These are phyloP conservation scores for Geosmithia putterillii DNA, from an alignment of 2,329 filamentous ascomycete species.

Conservation along the genomic window DNA sequence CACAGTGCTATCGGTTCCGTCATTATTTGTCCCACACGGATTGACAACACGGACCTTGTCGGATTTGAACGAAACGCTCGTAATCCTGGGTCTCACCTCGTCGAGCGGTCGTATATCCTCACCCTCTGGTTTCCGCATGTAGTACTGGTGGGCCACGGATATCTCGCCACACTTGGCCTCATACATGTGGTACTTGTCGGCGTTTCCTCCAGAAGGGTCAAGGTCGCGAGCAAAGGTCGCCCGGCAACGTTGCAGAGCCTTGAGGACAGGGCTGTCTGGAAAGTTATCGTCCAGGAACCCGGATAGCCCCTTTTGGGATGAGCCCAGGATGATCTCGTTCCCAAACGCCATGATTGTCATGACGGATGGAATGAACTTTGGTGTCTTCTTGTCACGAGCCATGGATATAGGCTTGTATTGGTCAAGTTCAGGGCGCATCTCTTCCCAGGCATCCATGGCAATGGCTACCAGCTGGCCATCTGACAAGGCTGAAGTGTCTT, in stretches of 20 bases:
- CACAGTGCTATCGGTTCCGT: too few relatives aligned
- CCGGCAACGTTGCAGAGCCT: neutral
- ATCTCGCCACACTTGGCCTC: conserved; percentile 2
- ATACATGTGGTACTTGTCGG: conserved; percentile 1
- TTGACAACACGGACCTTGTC: too few relatives aligned
- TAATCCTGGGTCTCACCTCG: too few relatives aligned
- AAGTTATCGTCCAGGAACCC: conserved; percentile 1
- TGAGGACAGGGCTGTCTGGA: neutral
- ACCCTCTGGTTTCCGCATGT: too few relatives aligned
- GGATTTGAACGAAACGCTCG: too few relatives aligned
- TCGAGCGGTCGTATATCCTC: too few relatives aligned
- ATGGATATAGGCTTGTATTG: conserved; percentile 1
- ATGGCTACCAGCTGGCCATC: conserved; percentile 2
- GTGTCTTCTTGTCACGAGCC: neutral
- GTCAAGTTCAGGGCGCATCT: conserved; percentile 1
- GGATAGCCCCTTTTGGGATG: conserved; percentile 2
- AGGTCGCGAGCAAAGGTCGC: neutral
- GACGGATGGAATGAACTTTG: neutral
- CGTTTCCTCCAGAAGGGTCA: too few relatives aligned
- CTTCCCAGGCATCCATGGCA: conserved; percentile 1
- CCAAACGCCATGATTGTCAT: conserved; percentile 3
- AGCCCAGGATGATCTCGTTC: conserved; percentile 3
- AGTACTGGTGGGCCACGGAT: conserved; percentile 2
- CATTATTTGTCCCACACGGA: too few relatives aligned
- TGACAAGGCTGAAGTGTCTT: neutral